Conservation (phyloP, 805 yeast species). For the Wickerhamomyces rabaulensis region DNA sequence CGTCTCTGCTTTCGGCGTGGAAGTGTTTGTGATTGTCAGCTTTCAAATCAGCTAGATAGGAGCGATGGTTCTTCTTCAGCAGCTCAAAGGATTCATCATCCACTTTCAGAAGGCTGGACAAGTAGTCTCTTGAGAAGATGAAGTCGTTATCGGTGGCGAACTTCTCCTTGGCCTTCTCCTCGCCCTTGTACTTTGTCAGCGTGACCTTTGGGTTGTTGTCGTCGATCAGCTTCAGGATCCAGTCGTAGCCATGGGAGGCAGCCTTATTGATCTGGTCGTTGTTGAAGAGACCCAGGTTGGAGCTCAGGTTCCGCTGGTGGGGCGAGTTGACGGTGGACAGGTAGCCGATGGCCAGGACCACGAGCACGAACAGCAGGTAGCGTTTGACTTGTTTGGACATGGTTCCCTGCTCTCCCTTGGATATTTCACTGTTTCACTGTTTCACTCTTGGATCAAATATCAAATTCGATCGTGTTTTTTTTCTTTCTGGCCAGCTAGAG, state of each 20-base stretch:
- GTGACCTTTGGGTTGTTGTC: constrained; percentile 32
- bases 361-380: background rate
- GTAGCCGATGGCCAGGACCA: background rate
- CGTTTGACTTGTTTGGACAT: background rate
- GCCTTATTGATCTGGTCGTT: no score
- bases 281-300: background rate
- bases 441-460: no score
- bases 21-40: constrained; percentile 33
- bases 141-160: constrained; percentile 36
- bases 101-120: constrained; percentile 38
- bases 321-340: background rate
- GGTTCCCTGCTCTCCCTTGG: no score
- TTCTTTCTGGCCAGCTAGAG: no score
- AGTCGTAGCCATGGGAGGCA: constrained; percentile 8
- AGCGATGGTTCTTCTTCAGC: constrained; percentile 34
- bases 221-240: constrained; percentile 24
- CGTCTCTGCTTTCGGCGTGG: constrained; percentile 17
- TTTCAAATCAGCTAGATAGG: constrained; percentile 28
- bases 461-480: no score
- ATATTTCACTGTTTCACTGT: no score
- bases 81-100: constrained; percentile 28
- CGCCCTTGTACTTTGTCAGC: constrained; percentile 36
- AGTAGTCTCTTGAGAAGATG: constrained; percentile 40
- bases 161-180: constrained; percentile 37
- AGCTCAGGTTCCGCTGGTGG: background rate